A percentile compares a stretch with the other conserved stretches of the same genome.
Conservation (phyloP, 2,329 filamentous ascomycete genomes). For the Alternaria gansuensis region DNA sequence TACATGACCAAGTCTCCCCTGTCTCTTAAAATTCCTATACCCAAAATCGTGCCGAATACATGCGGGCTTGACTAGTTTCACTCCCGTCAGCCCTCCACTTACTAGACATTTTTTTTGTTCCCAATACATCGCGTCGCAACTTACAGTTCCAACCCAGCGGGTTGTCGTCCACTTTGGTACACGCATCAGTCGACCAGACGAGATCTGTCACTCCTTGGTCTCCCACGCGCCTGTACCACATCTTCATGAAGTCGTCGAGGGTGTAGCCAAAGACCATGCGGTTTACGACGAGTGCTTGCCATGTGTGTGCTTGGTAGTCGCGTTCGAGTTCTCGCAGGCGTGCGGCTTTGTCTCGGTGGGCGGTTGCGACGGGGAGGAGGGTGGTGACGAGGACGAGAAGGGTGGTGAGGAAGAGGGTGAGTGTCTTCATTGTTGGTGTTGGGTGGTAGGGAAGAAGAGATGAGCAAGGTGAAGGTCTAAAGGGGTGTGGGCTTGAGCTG, state of each 20-base stretch:
- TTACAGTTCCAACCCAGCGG: slow-evolving; percentile 12
- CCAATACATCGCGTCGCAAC: not conserved
- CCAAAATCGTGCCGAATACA: slow-evolving; percentile 8
- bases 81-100: not conserved
- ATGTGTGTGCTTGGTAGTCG: not conserved
- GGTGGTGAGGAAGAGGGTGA: not conserved
- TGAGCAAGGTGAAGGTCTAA: not conserved
- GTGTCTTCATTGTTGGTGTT: not conserved
- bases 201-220: not conserved
- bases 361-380: not conserved
- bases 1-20: not conserved
- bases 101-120: not conserved
- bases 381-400: not conserved
- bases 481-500: not conserved
- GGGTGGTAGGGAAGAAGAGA: not conserved
- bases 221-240: not conserved
- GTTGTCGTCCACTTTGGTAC: not conserved
- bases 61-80: not conserved
- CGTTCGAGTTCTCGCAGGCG: not conserved
- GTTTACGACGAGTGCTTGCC: not conserved
- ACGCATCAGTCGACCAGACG: not conserved
- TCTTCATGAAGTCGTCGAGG: not conserved
- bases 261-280: not conserved
- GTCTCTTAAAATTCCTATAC: not conserved
- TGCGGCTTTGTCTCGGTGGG: not conserved